Conservation (phyloP, 805 yeast species). For the Wickerhamomyces pijperi region DNA sequence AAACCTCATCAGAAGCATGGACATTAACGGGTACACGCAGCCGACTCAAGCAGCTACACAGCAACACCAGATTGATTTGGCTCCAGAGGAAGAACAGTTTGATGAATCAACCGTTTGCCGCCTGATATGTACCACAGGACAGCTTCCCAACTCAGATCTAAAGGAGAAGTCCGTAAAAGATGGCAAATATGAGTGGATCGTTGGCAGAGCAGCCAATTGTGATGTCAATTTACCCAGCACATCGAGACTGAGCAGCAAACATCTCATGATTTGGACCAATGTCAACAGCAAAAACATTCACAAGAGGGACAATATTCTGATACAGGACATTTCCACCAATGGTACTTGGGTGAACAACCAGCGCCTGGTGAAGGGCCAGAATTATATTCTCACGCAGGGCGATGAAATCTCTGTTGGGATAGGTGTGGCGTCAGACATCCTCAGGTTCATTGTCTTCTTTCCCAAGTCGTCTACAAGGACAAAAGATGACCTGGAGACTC, state of each 20-base stretch:
- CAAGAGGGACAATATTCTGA: constrained; percentile 30
- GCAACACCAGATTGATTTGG: constrained; percentile 13
- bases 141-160: constrained; percentile 36
- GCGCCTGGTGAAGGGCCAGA: constrained; percentile 62
- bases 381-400: constrained; percentile 78
- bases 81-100: constrained; percentile 26
- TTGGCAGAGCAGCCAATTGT: constrained; percentile 64
- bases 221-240: constrained; percentile 53
- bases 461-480: constrained; percentile 9
- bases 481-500: constrained; percentile 8
- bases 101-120: constrained; percentile 37
- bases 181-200: constrained; percentile 40
- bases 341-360: constrained; percentile 82
- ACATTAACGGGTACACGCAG: constrained; percentile 19
- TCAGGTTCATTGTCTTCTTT: constrained; percentile 35
- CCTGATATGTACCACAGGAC: constrained; percentile 50
- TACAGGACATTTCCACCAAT: constrained; percentile 71
- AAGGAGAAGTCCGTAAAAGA: constrained; percentile 19
- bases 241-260: constrained; percentile 63
- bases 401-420: constrained; percentile 87
- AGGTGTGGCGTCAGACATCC: constrained; percentile 66
- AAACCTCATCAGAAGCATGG: too few relatives aligned
- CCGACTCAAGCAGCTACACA: constrained; percentile 28
- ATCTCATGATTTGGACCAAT: constrained; percentile 54
- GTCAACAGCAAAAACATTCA: neutral